phyloP scores from a whole-genome alignment of 352 stramenopile genomes.

The Phytophthora fragariae region DNA sequence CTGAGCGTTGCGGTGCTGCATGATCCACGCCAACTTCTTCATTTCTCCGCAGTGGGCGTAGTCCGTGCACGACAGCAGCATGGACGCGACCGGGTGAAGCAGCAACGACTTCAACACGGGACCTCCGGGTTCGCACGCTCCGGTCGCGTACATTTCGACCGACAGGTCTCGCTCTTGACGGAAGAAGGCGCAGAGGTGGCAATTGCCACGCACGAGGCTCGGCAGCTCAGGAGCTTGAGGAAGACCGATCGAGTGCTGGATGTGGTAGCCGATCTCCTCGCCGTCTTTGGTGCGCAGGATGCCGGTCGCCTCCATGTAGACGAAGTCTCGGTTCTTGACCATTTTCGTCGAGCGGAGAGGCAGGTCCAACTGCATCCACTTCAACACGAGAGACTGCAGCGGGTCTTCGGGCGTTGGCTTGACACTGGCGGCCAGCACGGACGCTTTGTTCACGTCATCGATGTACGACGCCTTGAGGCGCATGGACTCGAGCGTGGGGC shows the following conservation, averaged over 20 bases:
- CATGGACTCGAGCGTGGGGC: slow-evolving; percentile 43
- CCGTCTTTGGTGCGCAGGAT: slow-evolving; percentile 36
- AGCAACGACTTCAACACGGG: slow-evolving; percentile 33
- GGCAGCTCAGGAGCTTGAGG: slow-evolving; percentile 34
- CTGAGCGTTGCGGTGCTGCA: slow-evolving; percentile 36
- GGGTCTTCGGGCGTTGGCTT: slow-evolving; percentile 42
- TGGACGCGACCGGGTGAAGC: slow-evolving; percentile 27
- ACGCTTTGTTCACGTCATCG: slow-evolving; percentile 38
- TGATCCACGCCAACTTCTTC: slow-evolving; percentile 50
- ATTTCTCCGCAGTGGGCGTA: slow-evolving; percentile 48
- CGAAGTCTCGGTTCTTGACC: slow-evolving; percentile 53
- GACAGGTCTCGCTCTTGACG: slow-evolving; percentile 36
- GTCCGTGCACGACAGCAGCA: slow-evolving; percentile 35
- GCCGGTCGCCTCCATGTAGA: slow-evolving; percentile 47
- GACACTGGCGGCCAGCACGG: slow-evolving; percentile 33
- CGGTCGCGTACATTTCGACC: slow-evolving; percentile 40
- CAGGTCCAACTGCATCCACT: slow-evolving; percentile 47
- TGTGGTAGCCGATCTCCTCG: slow-evolving; percentile 34
- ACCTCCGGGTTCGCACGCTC: slow-evolving; percentile 35
- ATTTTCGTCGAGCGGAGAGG: slow-evolving; percentile 45
- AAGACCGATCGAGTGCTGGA: slow-evolving; percentile 38
- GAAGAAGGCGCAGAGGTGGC: slow-evolving; percentile 41
- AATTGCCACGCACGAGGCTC: slow-evolving; percentile 34
- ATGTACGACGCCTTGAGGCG: slow-evolving; percentile 48
- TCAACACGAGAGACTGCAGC: slow-evolving; percentile 42